These are phyloP conservation scores for Massarina eburnea DNA, from an alignment of 2,329 filamentous ascomycete species.

Conservation along the genomic window DNA sequence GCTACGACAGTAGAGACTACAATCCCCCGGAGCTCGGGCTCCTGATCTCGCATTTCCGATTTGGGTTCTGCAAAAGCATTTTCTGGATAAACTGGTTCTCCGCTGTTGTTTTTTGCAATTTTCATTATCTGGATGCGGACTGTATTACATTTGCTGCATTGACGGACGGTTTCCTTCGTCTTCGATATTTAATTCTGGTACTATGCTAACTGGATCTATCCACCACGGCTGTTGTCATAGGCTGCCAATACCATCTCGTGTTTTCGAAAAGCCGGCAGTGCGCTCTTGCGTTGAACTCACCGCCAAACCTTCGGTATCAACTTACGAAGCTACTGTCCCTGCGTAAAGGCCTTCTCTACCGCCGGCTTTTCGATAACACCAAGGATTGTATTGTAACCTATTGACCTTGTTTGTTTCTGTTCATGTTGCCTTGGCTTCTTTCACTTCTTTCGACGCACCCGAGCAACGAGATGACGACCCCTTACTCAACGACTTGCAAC, in stretches of 20 bases:
- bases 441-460: slow-evolving; percentile 2
- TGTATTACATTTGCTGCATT: slow-evolving; percentile 16
- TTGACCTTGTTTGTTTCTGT: background rate
- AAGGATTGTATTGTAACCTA: too few relatives aligned
- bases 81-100: slow-evolving; percentile 33
- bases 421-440: background rate
- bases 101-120: slow-evolving; percentile 15
- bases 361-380: too few relatives aligned
- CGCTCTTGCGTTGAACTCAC: too few relatives aligned
- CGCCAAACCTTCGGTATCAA: too few relatives aligned
- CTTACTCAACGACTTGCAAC: slow-evolving; percentile 10
- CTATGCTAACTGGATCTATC: too few relatives aligned
- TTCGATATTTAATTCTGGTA: slow-evolving; percentile 4
- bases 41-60: slow-evolving; percentile 32
- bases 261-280: too few relatives aligned
- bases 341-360: too few relatives aligned
- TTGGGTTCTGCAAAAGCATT: slow-evolving; percentile 39
- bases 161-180: slow-evolving; percentile 6
- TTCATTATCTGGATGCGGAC: slow-evolving; percentile 7
- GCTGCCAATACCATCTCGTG: too few relatives aligned
- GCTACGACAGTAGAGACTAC: slow-evolving; percentile 45
- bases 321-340: too few relatives aligned
- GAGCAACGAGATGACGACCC: slow-evolving; percentile 11
- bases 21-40: slow-evolving; percentile 37
- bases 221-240: too few relatives aligned